Evolutionary conservation across 2,329 filamentous ascomycete species (phyloP), one percentile per base, ranked within the genome.

Genomic region (Aureobasidium zeae): DNA sequence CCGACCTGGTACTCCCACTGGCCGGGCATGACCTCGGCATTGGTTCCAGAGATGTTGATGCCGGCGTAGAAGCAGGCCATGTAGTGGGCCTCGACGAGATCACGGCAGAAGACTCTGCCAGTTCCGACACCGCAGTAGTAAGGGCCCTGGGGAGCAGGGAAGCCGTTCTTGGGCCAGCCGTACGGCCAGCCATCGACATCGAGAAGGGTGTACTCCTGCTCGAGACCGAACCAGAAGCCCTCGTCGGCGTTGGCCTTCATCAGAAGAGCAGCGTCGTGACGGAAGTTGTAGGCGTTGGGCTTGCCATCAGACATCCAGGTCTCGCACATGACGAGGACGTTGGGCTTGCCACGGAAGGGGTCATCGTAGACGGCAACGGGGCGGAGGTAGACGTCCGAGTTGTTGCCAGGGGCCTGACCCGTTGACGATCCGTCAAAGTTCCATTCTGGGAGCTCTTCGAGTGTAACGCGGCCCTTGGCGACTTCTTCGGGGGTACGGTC

Each of bases 1-100:
- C 89, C 89, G 58, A 95, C 85, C 65, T 95, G 89, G 79, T 86
- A 95, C 67, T 96, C 89, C 89, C 89, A 96, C 69, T 95, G 89
- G 49, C 84, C 87, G 52, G 87, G 84, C 85, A 95, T 94, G 61
- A 98, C 91, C 76, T 98, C 91, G 53, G 91, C 91, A 68, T 98
- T 98, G 72, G 91, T 96, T 61, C 91, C 91, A 19, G 88, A 94
- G 68, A 98, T 96, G 66, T 88, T 81, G 69, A 98, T 76, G 48
- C 83, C 82, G 49, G 89, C 79, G 65, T 86, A 94, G 67, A 96
- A 64, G 74, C 79, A 94, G 53, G 82, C 81, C 70, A 86, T 86
- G 81, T 86, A 88, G 72, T 94, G 86, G 52, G 85, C 82, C 73
- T 96, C 89, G 55, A 98, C 88, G 51, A 98, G 89, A 63, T 98